phyloP scores from a whole-genome alignment of 2,329 filamentous ascomycete genomes.

The Clonostachys rosea region DNA sequence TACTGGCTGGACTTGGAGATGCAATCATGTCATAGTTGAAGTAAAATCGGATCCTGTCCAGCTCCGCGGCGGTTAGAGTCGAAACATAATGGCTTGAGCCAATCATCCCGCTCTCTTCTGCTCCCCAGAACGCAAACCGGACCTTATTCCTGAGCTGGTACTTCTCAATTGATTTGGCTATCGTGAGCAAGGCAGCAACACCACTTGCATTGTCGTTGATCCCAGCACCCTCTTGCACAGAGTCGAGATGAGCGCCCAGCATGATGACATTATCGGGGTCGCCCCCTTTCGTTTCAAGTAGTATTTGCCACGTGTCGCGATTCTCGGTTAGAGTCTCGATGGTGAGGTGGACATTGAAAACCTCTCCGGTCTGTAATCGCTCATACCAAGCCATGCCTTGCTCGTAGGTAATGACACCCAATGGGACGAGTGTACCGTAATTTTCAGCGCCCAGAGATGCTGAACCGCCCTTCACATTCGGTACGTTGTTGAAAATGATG shows the following conservation, averaged over 20 bases:
- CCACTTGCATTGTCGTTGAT: constrained; percentile 65
- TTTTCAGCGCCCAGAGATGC: constrained; percentile 44
- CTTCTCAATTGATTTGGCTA: constrained; percentile 53
- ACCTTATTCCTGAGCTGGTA: constrained; percentile 48
- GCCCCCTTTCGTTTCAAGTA: constrained; percentile 36
- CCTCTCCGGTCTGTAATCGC: not conserved
- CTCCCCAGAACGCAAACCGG: constrained; percentile 32
- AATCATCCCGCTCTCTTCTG: constrained; percentile 28
- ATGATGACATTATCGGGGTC: constrained; percentile 33
- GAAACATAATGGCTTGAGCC: constrained; percentile 23
- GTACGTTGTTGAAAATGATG: constrained; percentile 56
- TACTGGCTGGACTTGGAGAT: constrained; percentile 19
- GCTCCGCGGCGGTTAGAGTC: constrained; percentile 16
- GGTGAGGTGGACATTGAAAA: not conserved
- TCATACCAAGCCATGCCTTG: not conserved
- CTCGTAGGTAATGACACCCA: constrained; percentile 17
- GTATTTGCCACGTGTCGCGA: constrained; percentile 33
- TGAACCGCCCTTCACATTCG: constrained; percentile 27
- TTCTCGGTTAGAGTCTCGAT: not conserved
- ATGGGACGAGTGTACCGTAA: constrained; percentile 21
- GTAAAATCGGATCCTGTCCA: constrained; percentile 54
- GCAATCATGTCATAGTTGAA: constrained; percentile 63
- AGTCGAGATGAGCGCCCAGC: constrained; percentile 36
- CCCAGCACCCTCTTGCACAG: constrained; percentile 36
- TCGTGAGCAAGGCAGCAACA: constrained; percentile 51